These are phyloP conservation scores for Cutaneotrichosporon sp. DNA, from an alignment of 1,284 basidiomycete genomes.

Conservation along the genomic window DNA sequence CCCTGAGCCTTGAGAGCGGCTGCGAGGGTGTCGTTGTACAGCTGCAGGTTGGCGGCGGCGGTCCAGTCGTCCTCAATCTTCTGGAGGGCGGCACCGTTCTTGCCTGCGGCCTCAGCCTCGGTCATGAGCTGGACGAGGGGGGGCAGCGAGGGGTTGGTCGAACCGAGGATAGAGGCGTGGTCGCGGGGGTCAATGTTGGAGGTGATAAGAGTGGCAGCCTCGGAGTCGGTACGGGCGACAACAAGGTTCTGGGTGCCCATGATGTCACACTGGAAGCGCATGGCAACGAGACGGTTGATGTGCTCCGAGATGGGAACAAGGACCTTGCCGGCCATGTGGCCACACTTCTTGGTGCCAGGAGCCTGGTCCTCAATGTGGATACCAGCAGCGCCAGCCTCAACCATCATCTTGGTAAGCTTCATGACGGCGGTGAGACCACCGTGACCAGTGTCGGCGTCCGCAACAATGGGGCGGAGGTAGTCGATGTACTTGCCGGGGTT, in stretches of 20 bases:
- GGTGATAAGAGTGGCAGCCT: conserved; percentile 94
- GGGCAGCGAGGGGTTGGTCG: conserved; percentile 65
- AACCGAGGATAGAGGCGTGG: conserved; percentile 92
- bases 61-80: conserved; percentile 86
- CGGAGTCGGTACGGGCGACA: conserved; percentile 69
- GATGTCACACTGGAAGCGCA: conserved; percentile 71
- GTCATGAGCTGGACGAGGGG: conserved; percentile 78
- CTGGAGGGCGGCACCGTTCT: conserved; percentile 74
- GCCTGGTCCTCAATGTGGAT: conserved; percentile 78
- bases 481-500: conserved; percentile 57
- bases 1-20: conserved; percentile 66
- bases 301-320: conserved; percentile 65
- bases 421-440: conserved; percentile 83
- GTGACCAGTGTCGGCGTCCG: conserved; percentile 79
- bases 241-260: conserved; percentile 74
- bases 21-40: conserved; percentile 72
- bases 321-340: conserved; percentile 68
- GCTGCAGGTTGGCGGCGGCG: conserved; percentile 65
- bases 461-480: conserved; percentile 88
- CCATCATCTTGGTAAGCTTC: conserved; percentile 81
- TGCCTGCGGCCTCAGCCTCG: conserved; percentile 74
- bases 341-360: conserved; percentile 54
- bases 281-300: conserved; percentile 71
- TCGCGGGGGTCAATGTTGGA: conserved; percentile 95
- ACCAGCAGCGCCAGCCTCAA: conserved; percentile 66